Conservation (phyloP, 2,329 filamentous ascomycete genomes). For the Gnomoniopsis sp. region DNA sequence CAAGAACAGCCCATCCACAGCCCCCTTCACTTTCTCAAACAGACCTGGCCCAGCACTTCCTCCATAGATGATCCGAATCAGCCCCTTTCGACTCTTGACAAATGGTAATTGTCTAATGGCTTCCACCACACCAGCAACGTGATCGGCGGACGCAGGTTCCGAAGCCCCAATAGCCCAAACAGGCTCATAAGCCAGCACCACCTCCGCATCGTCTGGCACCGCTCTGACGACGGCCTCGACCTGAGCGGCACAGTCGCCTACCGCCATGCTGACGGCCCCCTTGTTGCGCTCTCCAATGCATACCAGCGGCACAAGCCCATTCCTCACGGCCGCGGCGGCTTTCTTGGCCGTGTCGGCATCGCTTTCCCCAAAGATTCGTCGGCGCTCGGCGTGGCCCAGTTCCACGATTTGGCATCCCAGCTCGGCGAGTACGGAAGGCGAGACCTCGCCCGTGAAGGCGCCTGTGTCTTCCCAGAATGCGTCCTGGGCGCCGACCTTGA, state of each 20-base stretch:
- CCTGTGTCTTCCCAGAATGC: constrained; percentile 67
- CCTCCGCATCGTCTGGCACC: constrained; percentile 59
- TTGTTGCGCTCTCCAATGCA: constrained; percentile 71
- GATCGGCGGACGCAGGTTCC: constrained; percentile 66
- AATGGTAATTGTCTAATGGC: constrained; percentile 55
- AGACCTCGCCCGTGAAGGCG: constrained; percentile 76
- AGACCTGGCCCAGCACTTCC: constrained; percentile 79
- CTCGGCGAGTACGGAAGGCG: constrained; percentile 62
- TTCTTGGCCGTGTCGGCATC: constrained; percentile 66
- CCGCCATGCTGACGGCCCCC: constrained; percentile 52
- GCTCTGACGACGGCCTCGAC: constrained; percentile 60
- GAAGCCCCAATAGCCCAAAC: constrained; percentile 83
- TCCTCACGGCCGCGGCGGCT: constrained; percentile 62
- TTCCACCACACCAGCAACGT: constrained; percentile 68
- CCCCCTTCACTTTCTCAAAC: constrained; percentile 63
- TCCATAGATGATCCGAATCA: constrained; percentile 73
- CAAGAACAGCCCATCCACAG: constrained; percentile 76
- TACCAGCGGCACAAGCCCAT: constrained; percentile 72
- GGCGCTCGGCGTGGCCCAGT: constrained; percentile 76
- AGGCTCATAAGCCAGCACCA: constrained; percentile 81
- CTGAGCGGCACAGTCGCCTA: constrained; percentile 64
- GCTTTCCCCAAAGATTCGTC: constrained; percentile 71
- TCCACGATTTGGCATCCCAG: constrained; percentile 72
- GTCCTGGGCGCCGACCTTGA: constrained; percentile 74
- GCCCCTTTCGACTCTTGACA: constrained; percentile 47